Evolutionary conservation across 2,329 filamentous ascomycete species (phyloP), one percentile per base, ranked within the genome.

Genomic region (Pezicula carpinea): DNA sequence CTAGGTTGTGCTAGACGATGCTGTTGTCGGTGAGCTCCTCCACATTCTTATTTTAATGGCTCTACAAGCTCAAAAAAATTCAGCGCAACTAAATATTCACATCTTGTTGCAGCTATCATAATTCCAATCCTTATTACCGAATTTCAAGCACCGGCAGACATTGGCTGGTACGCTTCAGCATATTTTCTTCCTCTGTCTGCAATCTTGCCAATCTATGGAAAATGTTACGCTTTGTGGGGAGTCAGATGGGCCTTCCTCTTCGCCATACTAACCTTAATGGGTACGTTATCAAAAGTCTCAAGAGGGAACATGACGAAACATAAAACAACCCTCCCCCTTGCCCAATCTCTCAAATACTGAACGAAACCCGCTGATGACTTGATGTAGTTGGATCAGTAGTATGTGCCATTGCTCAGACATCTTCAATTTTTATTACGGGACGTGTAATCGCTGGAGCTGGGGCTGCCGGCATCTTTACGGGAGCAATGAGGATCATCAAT

Each of bases 391-490:
- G 47, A 18, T 49, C 47, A 4, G 13, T 46, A 6, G 7, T 49
- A 26, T 49, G 31, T 32, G 43, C 47, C 18, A 22, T 23, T 32
- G 43, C 47, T 14, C 26, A 13, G 3, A 36, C 34, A 3, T 46
- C 47, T 15, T 5, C 26, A 11, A 45, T 41, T 19, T 49, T 49
- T 19, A 49, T 66, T 17, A 45, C 59, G 39, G 64, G 64, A 6
- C 58, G 64, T 21, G 61, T 63, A 7, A 61, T 67, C 47, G 62
- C 64, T 5, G 65, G 65, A 7, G 39, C 64, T n/a, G 64, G 62
- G 6, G 55, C 59, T 11, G 54, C 62, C 6, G 64, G 60, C 21
- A 58, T 67, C 19, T 63, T 66, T 43, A 59, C 59, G 7, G 65
- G 64, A 15, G 35, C 43, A 15, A 50, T 50, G 43, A 50, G 42